Evolutionary conservation across 306 rosid species (phyloP).

Genomic region (Fragaria nilgerrensis): DNA sequence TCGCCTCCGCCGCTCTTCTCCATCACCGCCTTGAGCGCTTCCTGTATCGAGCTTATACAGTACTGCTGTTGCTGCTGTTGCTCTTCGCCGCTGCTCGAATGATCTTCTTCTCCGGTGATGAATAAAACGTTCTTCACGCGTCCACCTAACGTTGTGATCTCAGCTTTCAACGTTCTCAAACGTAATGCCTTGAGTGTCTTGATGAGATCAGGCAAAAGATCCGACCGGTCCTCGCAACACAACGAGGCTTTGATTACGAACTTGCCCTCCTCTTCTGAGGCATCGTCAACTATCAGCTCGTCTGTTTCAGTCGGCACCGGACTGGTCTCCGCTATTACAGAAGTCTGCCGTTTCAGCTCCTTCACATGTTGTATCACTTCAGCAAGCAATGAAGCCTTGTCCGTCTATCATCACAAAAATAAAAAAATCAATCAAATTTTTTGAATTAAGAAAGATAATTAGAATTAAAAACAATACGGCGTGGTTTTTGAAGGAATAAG

Average conservation of each 20-base stretch:
- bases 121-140: slow-evolving; percentile 78
- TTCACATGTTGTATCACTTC: slow-evolving; percentile 90
- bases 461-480: neutral
- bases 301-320: slow-evolving; percentile 72
- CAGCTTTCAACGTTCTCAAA: slow-evolving; percentile 73
- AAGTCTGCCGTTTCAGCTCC: slow-evolving; percentile 79
- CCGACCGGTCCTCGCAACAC: slow-evolving; percentile 86
- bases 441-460: neutral
- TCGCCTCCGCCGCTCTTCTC: slow-evolving; percentile 58
- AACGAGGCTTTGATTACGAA: slow-evolving; percentile 74
- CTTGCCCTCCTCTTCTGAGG: slow-evolving; percentile 65
- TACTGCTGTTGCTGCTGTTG: slow-evolving; percentile 35
- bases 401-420: slow-evolving; percentile 46
- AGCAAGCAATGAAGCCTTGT: slow-evolving; percentile 80
- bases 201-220: slow-evolving; percentile 78
- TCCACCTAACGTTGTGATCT: slow-evolving; percentile 74
- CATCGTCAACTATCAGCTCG: slow-evolving; percentile 65
- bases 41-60: slow-evolving; percentile 71
- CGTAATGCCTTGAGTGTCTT: slow-evolving; percentile 60
- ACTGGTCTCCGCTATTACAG: slow-evolving; percentile 66
- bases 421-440: neutral
- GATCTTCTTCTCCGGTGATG: slow-evolving; percentile 60
- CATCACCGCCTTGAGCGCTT: slow-evolving; percentile 81
- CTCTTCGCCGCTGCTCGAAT: slow-evolving; percentile 26
- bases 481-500: slow-evolving; percentile 5